Evolutionary conservation across 2,329 filamentous ascomycete species (phyloP).

Genomic region (Tolypocladium sp.): DNA sequence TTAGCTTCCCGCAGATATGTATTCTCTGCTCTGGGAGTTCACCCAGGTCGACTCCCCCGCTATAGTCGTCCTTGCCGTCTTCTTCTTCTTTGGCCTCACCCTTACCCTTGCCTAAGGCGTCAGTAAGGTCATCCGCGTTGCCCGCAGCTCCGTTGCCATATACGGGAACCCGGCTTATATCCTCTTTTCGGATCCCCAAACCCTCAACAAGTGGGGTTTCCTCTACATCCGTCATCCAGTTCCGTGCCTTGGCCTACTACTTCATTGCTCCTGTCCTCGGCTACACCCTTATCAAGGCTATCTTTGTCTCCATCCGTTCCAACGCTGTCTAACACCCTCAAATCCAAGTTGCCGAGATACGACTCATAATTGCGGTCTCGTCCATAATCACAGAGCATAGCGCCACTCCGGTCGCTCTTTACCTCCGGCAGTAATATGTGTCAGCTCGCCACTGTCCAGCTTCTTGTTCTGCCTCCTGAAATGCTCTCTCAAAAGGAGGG

Average conservation of each 20-base stretch:
- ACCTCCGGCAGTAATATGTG: too few relatives aligned
- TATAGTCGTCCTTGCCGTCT: conserved; percentile 76
- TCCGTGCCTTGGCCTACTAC: conserved; percentile 91
- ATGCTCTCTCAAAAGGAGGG: too few relatives aligned
- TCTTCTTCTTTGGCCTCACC: conserved; percentile 78
- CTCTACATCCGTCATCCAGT: conserved; percentile 71
- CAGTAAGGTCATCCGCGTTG: conserved; percentile 81
- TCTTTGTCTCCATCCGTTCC: conserved; percentile 68
- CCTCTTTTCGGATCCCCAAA: conserved; percentile 86
- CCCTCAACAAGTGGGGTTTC: conserved; percentile 96
- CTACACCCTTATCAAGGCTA: conserved; percentile 78
- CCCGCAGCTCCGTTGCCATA: conserved; percentile 78
- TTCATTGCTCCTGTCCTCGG: conserved; percentile 83
- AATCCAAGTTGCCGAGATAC: too few relatives aligned
- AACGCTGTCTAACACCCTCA: too few relatives aligned
- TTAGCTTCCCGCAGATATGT: conserved; percentile 85
- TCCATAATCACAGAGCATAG: too few relatives aligned
- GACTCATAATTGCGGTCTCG: too few relatives aligned
- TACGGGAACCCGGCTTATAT: conserved; percentile 97
- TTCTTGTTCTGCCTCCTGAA: too few relatives aligned
- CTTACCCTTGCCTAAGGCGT: conserved; percentile 76
- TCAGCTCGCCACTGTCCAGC: too few relatives aligned
- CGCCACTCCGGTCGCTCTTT: too few relatives aligned
- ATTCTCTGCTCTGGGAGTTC: conserved; percentile 91
- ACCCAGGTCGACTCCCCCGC: conserved; percentile 77